These are phyloP conservation scores for Atkinsonella hypoxylon DNA, from an alignment of 2,329 filamentous ascomycete species.

Conservation along the genomic window DNA sequence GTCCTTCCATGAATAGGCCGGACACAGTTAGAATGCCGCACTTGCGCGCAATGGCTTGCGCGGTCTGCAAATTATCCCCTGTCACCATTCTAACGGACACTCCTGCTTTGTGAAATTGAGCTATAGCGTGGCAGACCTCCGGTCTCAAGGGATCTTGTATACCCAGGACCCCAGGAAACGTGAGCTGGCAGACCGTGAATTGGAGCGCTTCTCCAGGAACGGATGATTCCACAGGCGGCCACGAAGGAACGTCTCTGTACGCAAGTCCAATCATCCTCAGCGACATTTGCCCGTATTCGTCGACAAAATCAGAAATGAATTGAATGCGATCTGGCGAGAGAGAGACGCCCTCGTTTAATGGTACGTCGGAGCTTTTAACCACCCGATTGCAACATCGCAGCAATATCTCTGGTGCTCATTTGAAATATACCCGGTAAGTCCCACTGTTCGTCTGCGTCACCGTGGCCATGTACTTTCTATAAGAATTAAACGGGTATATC, in stretches of 20 bases:
- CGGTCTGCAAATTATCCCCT: slow-evolving; percentile 39
- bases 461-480: slow-evolving; percentile 41
- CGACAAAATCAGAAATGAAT: slow-evolving; percentile 31
- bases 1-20: slow-evolving; percentile 12
- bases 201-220: slow-evolving; percentile 30
- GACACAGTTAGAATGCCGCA: slow-evolving; percentile 38
- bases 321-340: not conserved
- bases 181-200: slow-evolving; percentile 42
- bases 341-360: not conserved
- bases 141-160: slow-evolving; percentile 52
- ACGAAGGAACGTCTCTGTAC: slow-evolving; percentile 58
- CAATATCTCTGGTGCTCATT: slow-evolving; percentile 45
- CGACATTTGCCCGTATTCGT: slow-evolving; percentile 47
- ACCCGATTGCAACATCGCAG: slow-evolving; percentile 28
- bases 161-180: slow-evolving; percentile 55
- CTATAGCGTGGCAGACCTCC: slow-evolving; percentile 46
- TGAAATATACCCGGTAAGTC: slow-evolving; percentile 36
- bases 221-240: slow-evolving; percentile 54
- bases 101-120: slow-evolving; percentile 28
- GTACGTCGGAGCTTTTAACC: slow-evolving; percentile 24
- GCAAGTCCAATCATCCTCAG: slow-evolving; percentile 66
- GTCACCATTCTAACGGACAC: slow-evolving; percentile 53
- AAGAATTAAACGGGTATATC: slow-evolving; percentile 40
- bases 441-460: slow-evolving; percentile 31
- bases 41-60: slow-evolving; percentile 35